A percentile compares a stretch with the other conserved stretches of the same genome.
These are phyloP conservation scores for Draba incana DNA, from an alignment of 345 rosid genomes.

Conservation along the genomic window DNA sequence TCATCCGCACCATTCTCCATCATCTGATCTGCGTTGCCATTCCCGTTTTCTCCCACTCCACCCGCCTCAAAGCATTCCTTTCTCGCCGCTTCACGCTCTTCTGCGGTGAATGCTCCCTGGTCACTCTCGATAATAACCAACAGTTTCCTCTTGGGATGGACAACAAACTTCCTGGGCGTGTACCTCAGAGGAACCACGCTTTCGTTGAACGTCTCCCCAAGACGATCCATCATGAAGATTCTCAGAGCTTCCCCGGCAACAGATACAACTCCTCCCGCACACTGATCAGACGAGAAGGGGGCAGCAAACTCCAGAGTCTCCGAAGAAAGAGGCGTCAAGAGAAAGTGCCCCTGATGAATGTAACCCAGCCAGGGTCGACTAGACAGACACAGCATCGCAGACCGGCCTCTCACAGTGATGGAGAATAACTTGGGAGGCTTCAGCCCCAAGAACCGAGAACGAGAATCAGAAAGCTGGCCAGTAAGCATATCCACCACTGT, in stretches of 20 bases:
- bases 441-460: conserved; percentile 91
- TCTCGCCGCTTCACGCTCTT: conserved; percentile 94
- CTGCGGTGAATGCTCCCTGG: conserved; percentile 93
- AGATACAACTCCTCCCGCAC: conserved; percentile 97
- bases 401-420: conserved; percentile 76
- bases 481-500: conserved; percentile 98
- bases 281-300: conserved; percentile 96
- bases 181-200: conserved; percentile 90
- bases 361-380: conserved; percentile 99
- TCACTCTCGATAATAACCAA: conserved; percentile 90
- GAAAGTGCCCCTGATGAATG: conserved; percentile 95
- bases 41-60: conserved; percentile 83
- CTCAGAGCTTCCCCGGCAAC: conserved; percentile 97
- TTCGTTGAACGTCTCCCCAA: conserved; percentile 96
- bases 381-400: conserved; percentile 95
- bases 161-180: conserved; percentile 92
- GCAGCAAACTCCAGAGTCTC: conserved; percentile 97
- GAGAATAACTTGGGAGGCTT: conserved; percentile 93
- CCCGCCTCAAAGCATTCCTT: conserved; percentile 88
- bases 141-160: conserved; percentile 78
- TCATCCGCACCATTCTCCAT: conserved; percentile 56
- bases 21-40: conserved; percentile 57
- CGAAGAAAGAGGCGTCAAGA: conserved; percentile 90
- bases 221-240: conserved; percentile 88
- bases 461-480: conserved; percentile 98